Percentiles rank a stretch among this genome's conserved stretches.
Evolutionary conservation across 441 rosid genomes (phyloP).

Genomic region (Euphorbia neoarborescens): DNA sequence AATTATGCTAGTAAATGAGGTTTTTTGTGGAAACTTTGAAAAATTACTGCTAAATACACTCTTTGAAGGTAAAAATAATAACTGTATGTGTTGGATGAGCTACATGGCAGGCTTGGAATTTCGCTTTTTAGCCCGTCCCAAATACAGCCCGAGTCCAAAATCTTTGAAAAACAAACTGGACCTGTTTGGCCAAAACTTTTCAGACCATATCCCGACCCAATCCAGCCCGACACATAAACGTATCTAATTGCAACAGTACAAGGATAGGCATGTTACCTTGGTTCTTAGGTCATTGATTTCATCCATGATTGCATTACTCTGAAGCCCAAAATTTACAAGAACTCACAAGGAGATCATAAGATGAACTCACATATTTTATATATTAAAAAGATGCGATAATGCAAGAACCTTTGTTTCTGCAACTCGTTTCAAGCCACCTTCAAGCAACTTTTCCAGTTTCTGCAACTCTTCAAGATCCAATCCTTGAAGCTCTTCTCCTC

Average conservation of each 20-base stretch:
- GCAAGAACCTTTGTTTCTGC: conserved; percentile 26
- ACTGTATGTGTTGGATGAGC: too few relatives aligned
- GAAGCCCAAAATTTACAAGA: conserved; percentile 9
- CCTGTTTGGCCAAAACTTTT: too few relatives aligned
- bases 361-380: not conserved
- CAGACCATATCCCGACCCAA: too few relatives aligned
- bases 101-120: too few relatives aligned
- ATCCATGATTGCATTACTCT: conserved; percentile 22
- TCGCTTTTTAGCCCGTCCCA: too few relatives aligned
- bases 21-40: too few relatives aligned
- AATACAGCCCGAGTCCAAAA: too few relatives aligned
- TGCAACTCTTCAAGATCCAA: conserved; percentile 25
- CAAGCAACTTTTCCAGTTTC: conserved; percentile 23
- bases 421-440: conserved; percentile 25
- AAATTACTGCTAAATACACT: too few relatives aligned
- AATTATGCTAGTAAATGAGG: too few relatives aligned
- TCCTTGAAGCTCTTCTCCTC: conserved; percentile 35
- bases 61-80: too few relatives aligned
- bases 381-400: not conserved
- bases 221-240: too few relatives aligned
- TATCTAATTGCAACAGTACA: not conserved
- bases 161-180: too few relatives aligned
- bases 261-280: conserved; percentile 25
- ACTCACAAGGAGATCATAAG: not conserved
- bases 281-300: conserved; percentile 24